Evolutionary conservation across 1,139 yeast genomes (phyloP).

Genomic region (Scheffersomyces titani): DNA sequence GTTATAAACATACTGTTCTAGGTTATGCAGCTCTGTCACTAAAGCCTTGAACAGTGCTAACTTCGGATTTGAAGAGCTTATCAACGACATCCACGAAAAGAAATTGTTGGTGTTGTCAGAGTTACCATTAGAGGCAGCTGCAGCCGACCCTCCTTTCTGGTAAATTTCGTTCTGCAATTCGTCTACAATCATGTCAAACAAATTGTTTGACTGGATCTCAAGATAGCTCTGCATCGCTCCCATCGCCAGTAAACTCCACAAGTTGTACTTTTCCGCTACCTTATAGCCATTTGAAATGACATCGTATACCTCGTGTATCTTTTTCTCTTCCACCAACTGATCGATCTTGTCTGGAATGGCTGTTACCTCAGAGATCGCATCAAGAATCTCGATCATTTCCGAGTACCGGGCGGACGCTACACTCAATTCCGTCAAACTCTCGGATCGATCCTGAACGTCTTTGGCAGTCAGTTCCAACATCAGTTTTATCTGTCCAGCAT

Average conservation of each 20-base stretch:
- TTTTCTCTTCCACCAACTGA: slow-evolving; percentile 62
- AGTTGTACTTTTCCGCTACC: slow-evolving; percentile 56
- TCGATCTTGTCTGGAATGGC: slow-evolving; percentile 67
- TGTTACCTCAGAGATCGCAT: slow-evolving; percentile 65
- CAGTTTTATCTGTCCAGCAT: slow-evolving; percentile 39
- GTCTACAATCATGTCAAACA: slow-evolving; percentile 74
- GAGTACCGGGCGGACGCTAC: slow-evolving; percentile 61
- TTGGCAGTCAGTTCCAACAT: slow-evolving; percentile 47
- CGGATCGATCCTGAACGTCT: slow-evolving; percentile 56
- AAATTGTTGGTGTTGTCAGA: slow-evolving; percentile 5
- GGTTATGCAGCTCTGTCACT: slow-evolving; percentile 40
- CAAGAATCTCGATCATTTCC: slow-evolving; percentile 70
- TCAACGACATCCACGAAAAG: slow-evolving; percentile 30
- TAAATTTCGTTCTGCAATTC: slow-evolving; percentile 77
- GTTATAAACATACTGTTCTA: slow-evolving; percentile 58
- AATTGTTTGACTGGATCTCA: slow-evolving; percentile 59
- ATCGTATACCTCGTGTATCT: slow-evolving; percentile 68
- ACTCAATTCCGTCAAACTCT: slow-evolving; percentile 63
- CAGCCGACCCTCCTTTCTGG: slow-evolving; percentile 39
- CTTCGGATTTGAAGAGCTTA: slow-evolving; percentile 28
- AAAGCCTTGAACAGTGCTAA: slow-evolving; percentile 40
- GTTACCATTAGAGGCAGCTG: slow-evolving; percentile 5
- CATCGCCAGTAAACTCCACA: slow-evolving; percentile 67
- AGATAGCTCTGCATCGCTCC: slow-evolving; percentile 58
- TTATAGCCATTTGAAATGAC: slow-evolving; percentile 58